A percentile compares a stretch with the other conserved stretches of the same genome.
These are phyloP conservation scores for Calocera viscosa DNA, from an alignment of 768 basidiomycete genomes.

Conservation along the genomic window DNA sequence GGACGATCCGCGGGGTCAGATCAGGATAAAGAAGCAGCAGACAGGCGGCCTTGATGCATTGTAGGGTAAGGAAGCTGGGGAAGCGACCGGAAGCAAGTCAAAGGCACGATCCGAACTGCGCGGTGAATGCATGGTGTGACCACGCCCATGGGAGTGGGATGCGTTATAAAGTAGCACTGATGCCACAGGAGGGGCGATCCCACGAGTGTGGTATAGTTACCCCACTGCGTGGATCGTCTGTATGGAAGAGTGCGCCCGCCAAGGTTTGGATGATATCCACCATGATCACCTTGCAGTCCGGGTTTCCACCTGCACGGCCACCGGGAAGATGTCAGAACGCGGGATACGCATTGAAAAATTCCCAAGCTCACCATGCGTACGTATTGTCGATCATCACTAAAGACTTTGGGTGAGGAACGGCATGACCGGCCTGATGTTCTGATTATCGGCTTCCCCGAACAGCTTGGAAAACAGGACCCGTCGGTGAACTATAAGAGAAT, in stretches of 20 bases:
- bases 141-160: background rate
- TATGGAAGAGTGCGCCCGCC: background rate
- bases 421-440: background rate
- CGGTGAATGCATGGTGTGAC: background rate
- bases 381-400: background rate
- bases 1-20: conserved; percentile 7
- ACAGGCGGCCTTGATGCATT: background rate
- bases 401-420: background rate
- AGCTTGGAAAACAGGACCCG: conserved; percentile 1
- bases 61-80: background rate
- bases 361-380: background rate
- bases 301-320: conserved; percentile 6
- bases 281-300: background rate
- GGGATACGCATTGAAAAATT: background rate
- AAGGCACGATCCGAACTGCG: background rate
- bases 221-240: background rate
- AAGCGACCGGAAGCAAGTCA: background rate
- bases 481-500: background rate
- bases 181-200: background rate
- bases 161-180: background rate
- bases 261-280: background rate
- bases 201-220: background rate
- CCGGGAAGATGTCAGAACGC: background rate
- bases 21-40: background rate
- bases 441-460: background rate